phyloP scores from a whole-genome alignment of 768 basidiomycete species.

The Leccinum aurantiacum region DNA sequence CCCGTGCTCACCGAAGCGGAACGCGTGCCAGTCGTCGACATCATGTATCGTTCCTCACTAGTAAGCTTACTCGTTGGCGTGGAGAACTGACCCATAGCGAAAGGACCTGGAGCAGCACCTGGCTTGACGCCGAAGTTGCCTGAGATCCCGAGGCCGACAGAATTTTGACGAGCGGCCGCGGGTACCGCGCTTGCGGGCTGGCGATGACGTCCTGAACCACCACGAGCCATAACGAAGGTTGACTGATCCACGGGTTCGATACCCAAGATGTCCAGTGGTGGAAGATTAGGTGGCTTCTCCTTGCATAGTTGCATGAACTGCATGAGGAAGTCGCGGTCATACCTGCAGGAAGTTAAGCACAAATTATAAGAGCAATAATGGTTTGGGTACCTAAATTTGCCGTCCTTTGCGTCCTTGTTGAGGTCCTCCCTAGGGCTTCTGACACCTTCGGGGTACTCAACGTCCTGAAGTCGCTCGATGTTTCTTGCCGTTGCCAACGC shows the following conservation, averaged over 20 bases:
- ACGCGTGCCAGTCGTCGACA: conserved; percentile 44
- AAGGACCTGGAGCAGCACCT: conserved; percentile 27
- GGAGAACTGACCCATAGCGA: conserved; percentile 70
- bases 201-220: conserved; percentile 64
- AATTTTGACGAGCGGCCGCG: conserved; percentile 45
- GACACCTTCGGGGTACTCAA: conserved; percentile 83
- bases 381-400: conserved; percentile 75
- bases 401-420: conserved; percentile 78
- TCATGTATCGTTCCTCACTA: conserved; percentile 67
- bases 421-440: conserved; percentile 82
- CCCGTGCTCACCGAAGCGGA: too few relatives aligned
- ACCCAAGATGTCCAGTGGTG: conserved; percentile 87
- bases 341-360: conserved; percentile 47
- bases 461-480: conserved; percentile 76
- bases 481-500: conserved; percentile 79
- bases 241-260: conserved; percentile 73
- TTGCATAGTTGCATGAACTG: conserved; percentile 96
- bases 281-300: conserved; percentile 90
- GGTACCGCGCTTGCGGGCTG: conserved; percentile 45
- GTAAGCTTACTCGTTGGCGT: conserved; percentile 55
- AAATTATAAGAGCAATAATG: background rate
- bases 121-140: conserved; percentile 31
- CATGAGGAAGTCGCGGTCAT: conserved; percentile 95
- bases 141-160: conserved; percentile 47
- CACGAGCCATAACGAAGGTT: conserved; percentile 51